Evolutionary conservation across 2,329 filamentous ascomycete species (phyloP), one percentile per base, ranked within the genome.

Genomic region (Fusarium sacchari): DNA sequence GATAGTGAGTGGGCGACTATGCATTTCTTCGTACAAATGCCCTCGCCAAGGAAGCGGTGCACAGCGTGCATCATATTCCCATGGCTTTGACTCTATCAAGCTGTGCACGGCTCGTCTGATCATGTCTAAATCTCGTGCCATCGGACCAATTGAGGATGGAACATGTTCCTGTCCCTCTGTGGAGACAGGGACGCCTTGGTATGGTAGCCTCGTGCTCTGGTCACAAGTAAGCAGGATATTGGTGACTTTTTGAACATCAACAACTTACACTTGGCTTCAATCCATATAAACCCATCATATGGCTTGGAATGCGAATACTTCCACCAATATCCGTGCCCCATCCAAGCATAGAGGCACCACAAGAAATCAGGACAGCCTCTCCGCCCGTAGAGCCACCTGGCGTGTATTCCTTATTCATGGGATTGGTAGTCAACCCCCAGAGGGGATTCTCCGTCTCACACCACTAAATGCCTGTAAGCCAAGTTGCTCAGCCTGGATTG

Each of bases 321-420:
- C 58, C 58, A 14, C 58, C 58, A 17, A 60, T 24, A n/a, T 60
- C 58, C 5, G 58, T 60, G 17, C 58, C 58, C 58, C 58, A 60
- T 22, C 58, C 58, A 3, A 55, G 4, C 58, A 60, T 60, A 42
- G 46, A 60, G 12, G 46, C 58, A 3, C 58, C 28, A 2, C 36
- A 20, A 10, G 15, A 50, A 12, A 60, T 24, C 6, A 60, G n/a
- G 2, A 60, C 58, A 55, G 58, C 58, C 30, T 60, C 58, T 7
- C 58, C 58, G 10, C 58, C 58, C 4, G 58, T 60, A 9, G 58
- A 60, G 20, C 58, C 58, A 26, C 58, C 58, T 5, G 58, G 58
- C 18, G 58, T 60, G 6, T 60, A 60, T 12, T 42, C 11, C 14
- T 55, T 60, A 5, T 28, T 39, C 15, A 14, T 55, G 5, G 58